phyloP scores from a whole-genome alignment of 1,139 yeast genomes.

The Protomyces inundatus region DNA sequence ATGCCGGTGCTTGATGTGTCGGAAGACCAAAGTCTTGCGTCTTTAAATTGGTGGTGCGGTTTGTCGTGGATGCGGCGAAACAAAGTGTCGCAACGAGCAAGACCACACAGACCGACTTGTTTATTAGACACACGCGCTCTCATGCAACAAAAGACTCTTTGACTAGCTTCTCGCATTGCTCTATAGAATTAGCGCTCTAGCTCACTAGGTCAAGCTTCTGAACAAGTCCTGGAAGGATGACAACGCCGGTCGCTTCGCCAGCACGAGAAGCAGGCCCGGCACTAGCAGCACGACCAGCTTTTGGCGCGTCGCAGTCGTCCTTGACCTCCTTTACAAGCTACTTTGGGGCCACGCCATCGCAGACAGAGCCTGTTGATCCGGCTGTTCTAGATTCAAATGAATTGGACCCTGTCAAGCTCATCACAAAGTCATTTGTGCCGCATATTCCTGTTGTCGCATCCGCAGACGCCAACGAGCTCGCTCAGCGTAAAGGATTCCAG shows the following conservation, averaged over 20 bases:
- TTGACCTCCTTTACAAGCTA: constrained; percentile 18
- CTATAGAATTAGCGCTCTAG: background rate
- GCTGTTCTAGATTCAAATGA: background rate
- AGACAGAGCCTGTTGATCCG: background rate
- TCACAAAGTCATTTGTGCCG: constrained; percentile 47
- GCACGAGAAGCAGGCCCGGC: too few species aligned
- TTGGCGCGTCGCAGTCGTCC: constrained; percentile 1
- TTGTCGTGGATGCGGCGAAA: too few species aligned
- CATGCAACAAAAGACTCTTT: too few species aligned
- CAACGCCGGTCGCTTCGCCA: too few species aligned
- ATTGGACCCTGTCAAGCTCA: background rate
- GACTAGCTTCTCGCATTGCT: background rate
- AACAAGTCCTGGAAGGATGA: too few species aligned
- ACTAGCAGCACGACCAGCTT: too few species aligned
- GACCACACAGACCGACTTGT: too few species aligned
- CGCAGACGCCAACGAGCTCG: constrained; percentile 47
- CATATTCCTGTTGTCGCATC: constrained; percentile 53
- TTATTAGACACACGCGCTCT: too few species aligned
- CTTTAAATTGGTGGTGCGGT: too few species aligned
- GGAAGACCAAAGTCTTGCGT: too few species aligned
- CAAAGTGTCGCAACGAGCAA: too few species aligned
- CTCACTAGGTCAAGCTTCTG: background rate
- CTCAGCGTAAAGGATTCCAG: constrained; percentile 43
- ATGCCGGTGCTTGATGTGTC: too few species aligned
- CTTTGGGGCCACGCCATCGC: constrained; percentile 4